phyloP scores from a whole-genome alignment of 805 yeast genomes.

The Cyberlindnera nakhonratchasimensis region DNA sequence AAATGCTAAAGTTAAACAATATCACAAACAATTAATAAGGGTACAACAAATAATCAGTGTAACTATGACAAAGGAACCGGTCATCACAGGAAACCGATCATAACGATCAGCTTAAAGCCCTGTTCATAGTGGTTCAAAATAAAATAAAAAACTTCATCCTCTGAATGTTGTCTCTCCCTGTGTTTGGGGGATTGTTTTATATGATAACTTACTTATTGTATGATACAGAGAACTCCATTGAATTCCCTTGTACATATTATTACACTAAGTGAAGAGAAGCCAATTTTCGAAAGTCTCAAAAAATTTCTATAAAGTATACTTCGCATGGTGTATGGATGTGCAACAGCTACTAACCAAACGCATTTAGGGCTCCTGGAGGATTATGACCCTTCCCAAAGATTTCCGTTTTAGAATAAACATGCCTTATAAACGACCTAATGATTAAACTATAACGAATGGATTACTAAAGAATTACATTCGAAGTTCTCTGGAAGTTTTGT shows the following conservation, averaged over 20 bases:
- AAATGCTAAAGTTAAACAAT: no score
- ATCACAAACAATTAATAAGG: neutral
- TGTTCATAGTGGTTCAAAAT: slow-evolving; percentile 29
- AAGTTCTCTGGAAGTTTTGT: slow-evolving; percentile 29
- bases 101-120: slow-evolving; percentile 22
- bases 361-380: neutral
- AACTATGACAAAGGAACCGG: slow-evolving; percentile 77
- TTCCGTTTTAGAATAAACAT: no score
- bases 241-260: neutral
- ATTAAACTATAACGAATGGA: neutral
- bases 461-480: slow-evolving; percentile 25
- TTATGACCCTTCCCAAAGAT: no score
- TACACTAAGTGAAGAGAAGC: no score
- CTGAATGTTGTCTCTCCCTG: slow-evolving; percentile 4
- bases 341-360: no score
- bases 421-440: neutral
- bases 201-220: neutral
- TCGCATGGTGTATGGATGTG: slow-evolving; percentile 7
- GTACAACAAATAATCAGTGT: slow-evolving; percentile 55
- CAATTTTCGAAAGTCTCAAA: neutral
- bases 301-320: neutral
- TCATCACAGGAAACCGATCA: slow-evolving; percentile 50
- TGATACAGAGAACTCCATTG: neutral
- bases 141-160: slow-evolving; percentile 27
- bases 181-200: neutral